Conservation (phyloP, 768 basidiomycete species). For the Kwoniella europaea region DNA sequence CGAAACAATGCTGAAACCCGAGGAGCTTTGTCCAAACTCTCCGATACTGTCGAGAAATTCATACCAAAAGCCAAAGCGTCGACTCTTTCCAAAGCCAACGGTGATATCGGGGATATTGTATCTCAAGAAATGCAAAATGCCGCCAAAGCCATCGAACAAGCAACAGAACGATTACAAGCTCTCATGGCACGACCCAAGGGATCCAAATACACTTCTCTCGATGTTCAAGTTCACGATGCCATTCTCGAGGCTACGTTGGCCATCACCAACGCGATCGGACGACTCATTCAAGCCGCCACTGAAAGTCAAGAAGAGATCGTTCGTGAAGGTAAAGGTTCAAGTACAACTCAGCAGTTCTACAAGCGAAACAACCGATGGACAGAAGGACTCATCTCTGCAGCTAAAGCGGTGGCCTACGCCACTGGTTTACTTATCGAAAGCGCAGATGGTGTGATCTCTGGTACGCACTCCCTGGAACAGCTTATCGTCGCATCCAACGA, state of each 20-base stretch:
- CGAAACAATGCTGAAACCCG: slow-evolving; percentile 86
- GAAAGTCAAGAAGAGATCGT: slow-evolving; percentile 99
- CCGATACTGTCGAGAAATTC: slow-evolving; percentile 82
- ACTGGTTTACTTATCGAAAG: slow-evolving; percentile 94
- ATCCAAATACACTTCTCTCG: slow-evolving; percentile 83
- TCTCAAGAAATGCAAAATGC: slow-evolving; percentile 95
- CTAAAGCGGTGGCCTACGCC: slow-evolving; percentile 95
- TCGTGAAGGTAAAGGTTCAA: slow-evolving; percentile 89
- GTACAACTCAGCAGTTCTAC: slow-evolving; percentile 94
- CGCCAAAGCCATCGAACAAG: slow-evolving; percentile 88
- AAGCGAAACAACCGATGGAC: slow-evolving; percentile 99
- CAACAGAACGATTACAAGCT: slow-evolving; percentile 84
- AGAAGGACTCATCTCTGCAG: slow-evolving; percentile 96
- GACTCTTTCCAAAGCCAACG: slow-evolving; percentile 75
- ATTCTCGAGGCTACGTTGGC: slow-evolving; percentile 92
- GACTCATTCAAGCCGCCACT: slow-evolving; percentile 93
- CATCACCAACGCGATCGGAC: slow-evolving; percentile 91
- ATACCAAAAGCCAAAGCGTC: slow-evolving; percentile 76
- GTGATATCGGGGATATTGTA: slow-evolving; percentile 93
- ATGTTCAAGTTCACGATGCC: slow-evolving; percentile 96
- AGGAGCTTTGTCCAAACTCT: slow-evolving; percentile 78
- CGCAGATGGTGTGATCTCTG: slow-evolving; percentile 95
- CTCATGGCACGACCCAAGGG: slow-evolving; percentile 88
- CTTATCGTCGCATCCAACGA: slow-evolving; percentile 99
- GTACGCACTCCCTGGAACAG: slow-evolving; percentile 95